Conservation (phyloP, 2,329 filamentous ascomycete genomes). For the Aspergillus glaucus region DNA sequence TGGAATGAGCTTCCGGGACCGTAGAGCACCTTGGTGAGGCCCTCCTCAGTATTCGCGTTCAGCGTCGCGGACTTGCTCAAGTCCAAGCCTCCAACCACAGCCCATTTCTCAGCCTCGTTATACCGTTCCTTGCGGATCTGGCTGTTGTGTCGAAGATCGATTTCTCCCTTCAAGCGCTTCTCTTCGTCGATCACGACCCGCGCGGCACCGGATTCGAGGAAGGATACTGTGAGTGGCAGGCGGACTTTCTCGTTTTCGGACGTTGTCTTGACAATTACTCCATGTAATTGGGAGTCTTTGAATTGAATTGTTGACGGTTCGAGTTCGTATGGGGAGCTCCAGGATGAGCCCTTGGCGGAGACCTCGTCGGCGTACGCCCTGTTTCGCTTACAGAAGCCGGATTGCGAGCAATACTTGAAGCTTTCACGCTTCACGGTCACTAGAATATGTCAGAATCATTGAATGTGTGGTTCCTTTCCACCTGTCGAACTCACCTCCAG, state of each 20-base stretch:
- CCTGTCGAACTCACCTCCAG: conserved; percentile 52
- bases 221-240: conserved; percentile 77
- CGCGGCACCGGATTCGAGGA: conserved; percentile 82
- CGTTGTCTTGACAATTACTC: conserved; percentile 73
- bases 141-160: conserved; percentile 79
- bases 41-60: conserved; percentile 57
- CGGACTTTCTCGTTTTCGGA: conserved; percentile 62
- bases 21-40: conserved; percentile 68
- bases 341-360: conserved; percentile 57
- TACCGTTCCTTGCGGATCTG: conserved; percentile 84
- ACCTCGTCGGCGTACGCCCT: conserved; percentile 79
- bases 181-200: conserved; percentile 89
- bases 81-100: conserved; percentile 73
- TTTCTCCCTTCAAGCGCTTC: conserved; percentile 78
- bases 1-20: conserved; percentile 71
- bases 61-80: conserved; percentile 66
- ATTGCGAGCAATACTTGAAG: conserved; percentile 94
- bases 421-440: conserved; percentile 88
- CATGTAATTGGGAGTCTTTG: conserved; percentile 72
- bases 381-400: conserved; percentile 95
- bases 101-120: conserved; percentile 82
- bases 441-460: conserved; percentile 30
- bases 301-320: conserved; percentile 66
- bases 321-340: conserved; percentile 76
- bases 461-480: not conserved